Evolutionary conservation across 768 basidiomycete genomes (phyloP), one percentile per base, ranked within the genome.

Genomic region (Butyriboletus loyo): DNA sequence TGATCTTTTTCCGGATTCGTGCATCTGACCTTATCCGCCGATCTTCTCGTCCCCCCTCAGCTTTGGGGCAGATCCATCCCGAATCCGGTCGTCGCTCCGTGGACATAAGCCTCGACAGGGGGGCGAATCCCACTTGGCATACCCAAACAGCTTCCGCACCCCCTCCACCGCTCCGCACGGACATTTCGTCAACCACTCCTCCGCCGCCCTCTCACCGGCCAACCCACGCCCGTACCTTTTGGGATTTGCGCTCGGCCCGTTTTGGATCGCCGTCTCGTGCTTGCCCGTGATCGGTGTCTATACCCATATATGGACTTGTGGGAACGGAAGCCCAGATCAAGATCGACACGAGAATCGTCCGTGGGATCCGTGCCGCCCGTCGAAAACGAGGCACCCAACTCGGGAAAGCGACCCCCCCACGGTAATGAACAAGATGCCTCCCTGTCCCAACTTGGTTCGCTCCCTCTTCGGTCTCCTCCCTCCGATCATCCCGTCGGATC

Each of bases 251-350:
- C 59, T 42, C 45, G 28, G 40, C 57, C 61, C 42, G 30, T 56
- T 58, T 53, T 57, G 53, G 66, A 68, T 68, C 61, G 58, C 61
- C 55, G 61, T 39, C 31, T 37, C 46, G n/a, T 34, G 24, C n/a
- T n/a, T n/a, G n/a, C n/a, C n/a, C n/a, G n/a, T n/a, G n/a, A 34
- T 5, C 37, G 38, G 44, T 46, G 39, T 11, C 32, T 32, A 56
- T 44, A 19, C 28, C 46, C 21, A 47, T 44, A 50, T 54, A 32
- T 40, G 43, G 44, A 9, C 34, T 30, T 1, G 81, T 84, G 1
- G 80, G 75, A 11, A 64, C 64, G 1, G 68, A 62, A 55, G 14
- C 61, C 46, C 80, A 85, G 43, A 86, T 70, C 56, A 85, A 83
- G n/a, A 88, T 66, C 11, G 82, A 87, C 10, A 84, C 85, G 54